Base-by-base conservation (phyloP, 2,329 filamentous ascomycete genomes). In the Diplodia seriata region DNA sequence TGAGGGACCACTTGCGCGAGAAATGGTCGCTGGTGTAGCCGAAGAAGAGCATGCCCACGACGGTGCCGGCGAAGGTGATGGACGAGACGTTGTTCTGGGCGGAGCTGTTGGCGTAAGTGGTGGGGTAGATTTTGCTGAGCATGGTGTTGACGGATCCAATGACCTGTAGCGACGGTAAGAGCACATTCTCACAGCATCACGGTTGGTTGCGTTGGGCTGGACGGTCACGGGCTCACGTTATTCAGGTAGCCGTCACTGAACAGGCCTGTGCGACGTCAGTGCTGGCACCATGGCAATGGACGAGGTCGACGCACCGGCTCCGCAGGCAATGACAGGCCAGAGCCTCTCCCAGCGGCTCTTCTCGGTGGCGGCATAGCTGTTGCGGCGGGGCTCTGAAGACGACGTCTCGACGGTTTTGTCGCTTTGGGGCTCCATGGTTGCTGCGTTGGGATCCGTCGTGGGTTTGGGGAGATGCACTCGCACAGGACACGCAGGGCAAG, bases 161-260 rank as follows among this genome's bases (percentile, higher is more conserved):
- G 71, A 97, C 90, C 90, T 91, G 20, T 20, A 36, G 33, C 7
- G 18, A 47, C 18, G 43, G 2, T 4, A 47, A n/a, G 18, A 47
- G 26, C 29, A 33, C 18, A 11, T 53, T 26, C 23, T 26, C 23
- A 26, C 23, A 26, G 23, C 23, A 26, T 26, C 23, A 26, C 23
- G 23, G 23, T 26, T 56, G 49, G 9, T 4, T 20, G 43, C 43
- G 43, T n/a, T 47, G 20, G n/a, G n/a, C n/a, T n/a, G n/a, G n/a
- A n/a, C 18, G 43, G 43, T 15, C 8, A 23, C 2, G 57, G n/a
- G 69, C 73, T 81, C 72, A 93, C 91, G 74, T 92, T 93, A 80
- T 97, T 96, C 76, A 97, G 87, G 78, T 97, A 97, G 18, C 94
- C 94, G 78, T 97, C 94, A 29, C 90, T 93, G 80, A 97, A 97